Conservation (phyloP, 2,329 filamentous ascomycete genomes). For the Pyrenochaeta sp. region DNA sequence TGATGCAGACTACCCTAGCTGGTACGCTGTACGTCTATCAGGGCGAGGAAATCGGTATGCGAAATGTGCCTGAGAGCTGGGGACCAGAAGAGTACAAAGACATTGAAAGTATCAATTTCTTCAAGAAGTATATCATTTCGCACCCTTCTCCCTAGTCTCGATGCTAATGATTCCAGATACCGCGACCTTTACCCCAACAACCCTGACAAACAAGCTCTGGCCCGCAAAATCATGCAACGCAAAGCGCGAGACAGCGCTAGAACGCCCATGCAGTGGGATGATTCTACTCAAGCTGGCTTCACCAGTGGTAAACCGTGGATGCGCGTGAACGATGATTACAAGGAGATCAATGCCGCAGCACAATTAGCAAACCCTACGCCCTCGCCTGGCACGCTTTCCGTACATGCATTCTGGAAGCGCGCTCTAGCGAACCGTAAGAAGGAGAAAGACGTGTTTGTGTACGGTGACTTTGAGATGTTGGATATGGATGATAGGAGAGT, state of each 20-base stretch:
- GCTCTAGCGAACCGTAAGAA: conserved; percentile 64
- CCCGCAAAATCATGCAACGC: conserved; percentile 58
- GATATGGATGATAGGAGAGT: conserved; percentile 54
- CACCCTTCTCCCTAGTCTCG: no score
- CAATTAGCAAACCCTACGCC: conserved; percentile 54
- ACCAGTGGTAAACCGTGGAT: conserved; percentile 68
- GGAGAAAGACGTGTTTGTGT: conserved; percentile 67
- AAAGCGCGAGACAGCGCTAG: conserved; percentile 73
- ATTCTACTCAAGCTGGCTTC: conserved; percentile 67
- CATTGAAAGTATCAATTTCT: conserved; percentile 66
- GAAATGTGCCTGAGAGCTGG: conserved; percentile 56
- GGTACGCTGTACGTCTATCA: conserved; percentile 62
- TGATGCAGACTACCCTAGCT: conserved; percentile 58
- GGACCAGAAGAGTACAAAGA: conserved; percentile 59
- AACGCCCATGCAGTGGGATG: conserved; percentile 73
- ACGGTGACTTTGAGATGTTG: conserved; percentile 66
- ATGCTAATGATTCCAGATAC: conserved; percentile 28
- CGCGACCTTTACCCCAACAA: conserved; percentile 40
- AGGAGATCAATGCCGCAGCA: conserved; percentile 63
- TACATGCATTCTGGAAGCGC: conserved; percentile 69
- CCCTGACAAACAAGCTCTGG: conserved; percentile 35
- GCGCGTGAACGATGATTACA: conserved; percentile 65
- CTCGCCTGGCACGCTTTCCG: conserved; percentile 51
- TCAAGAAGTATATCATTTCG: conserved; percentile 44
- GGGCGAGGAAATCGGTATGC: conserved; percentile 62